A percentile compares a stretch with the other conserved stretches of the same genome.
These are phyloP conservation scores for Euphorbia tirucalli DNA, from an alignment of 345 rosid genomes.

Conservation along the genomic window DNA sequence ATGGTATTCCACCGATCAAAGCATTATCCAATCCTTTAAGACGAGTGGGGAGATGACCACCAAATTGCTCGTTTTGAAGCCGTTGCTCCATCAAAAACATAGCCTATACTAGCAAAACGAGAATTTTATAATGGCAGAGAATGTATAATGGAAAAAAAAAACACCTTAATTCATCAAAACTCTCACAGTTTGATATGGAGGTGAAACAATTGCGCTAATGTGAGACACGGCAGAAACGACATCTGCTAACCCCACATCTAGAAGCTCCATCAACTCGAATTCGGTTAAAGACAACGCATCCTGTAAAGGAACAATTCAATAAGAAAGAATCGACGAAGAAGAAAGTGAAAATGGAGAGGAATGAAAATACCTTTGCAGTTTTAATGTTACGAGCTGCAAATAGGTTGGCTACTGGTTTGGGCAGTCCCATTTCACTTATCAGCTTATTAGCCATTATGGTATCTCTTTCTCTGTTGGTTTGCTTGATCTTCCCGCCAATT, in stretches of 20 bases:
- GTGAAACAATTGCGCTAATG: slow-evolving; percentile 59
- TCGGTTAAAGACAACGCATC: slow-evolving; percentile 73
- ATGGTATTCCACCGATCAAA: slow-evolving; percentile 76
- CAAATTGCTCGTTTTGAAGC: slow-evolving; percentile 39
- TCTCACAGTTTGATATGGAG: slow-evolving; percentile 60
- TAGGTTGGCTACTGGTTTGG: slow-evolving; percentile 45
- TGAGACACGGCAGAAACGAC: slow-evolving; percentile 49
- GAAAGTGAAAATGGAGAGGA: background rate
- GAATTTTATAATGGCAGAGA: background rate
- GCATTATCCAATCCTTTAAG: slow-evolving; percentile 74
- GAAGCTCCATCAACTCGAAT: slow-evolving; percentile 68
- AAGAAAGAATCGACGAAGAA: too few relatives aligned
- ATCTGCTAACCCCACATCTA: slow-evolving; percentile 55
- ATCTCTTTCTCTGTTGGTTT: background rate
- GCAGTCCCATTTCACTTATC: slow-evolving; percentile 63
- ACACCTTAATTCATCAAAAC: background rate
- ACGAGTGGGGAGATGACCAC: slow-evolving; percentile 69
- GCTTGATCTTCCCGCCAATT: slow-evolving; percentile 1
- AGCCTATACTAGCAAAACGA: slow-evolving; percentile 38
- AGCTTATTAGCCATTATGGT: slow-evolving; percentile 62
- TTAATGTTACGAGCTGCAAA: slow-evolving; percentile 73
- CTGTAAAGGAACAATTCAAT: slow-evolving; percentile 27
- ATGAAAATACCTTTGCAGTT: slow-evolving; percentile 55
- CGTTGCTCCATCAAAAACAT: slow-evolving; percentile 51
- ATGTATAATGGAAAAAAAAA: background rate